phyloP scores from a whole-genome alignment of 768 basidiomycete species.

The Gymnopilus dilepis region DNA sequence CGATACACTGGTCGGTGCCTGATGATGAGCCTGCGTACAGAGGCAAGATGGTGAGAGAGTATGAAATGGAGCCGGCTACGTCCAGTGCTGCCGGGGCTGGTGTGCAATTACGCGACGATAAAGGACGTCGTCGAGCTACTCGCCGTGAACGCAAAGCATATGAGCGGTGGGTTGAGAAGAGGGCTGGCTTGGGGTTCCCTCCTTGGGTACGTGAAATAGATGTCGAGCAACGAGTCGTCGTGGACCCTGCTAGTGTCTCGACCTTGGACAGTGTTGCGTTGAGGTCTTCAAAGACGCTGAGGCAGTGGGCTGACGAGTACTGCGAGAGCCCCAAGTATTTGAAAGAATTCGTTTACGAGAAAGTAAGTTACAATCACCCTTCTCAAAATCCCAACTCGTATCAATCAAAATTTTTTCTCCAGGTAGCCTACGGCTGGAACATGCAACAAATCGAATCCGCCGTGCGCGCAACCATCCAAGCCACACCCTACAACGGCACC shows the following conservation, averaged over 20 bases:
- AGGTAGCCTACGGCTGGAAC: constrained; percentile 56
- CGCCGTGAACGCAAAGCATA: constrained; percentile 47
- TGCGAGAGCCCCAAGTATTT: constrained; percentile 70
- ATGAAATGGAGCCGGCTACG: constrained; percentile 39
- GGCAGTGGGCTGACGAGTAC: constrained; percentile 86
- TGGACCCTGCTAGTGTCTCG: constrained; percentile 11
- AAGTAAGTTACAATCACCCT: constrained; percentile 49
- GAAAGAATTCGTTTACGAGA: constrained; percentile 80
- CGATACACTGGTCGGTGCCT: constrained; percentile 61
- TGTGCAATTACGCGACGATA: constrained; percentile 24
- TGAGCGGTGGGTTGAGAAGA: constrained; percentile 50
- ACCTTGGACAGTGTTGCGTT: constrained; percentile 34
- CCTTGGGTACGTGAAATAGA: constrained; percentile 43
- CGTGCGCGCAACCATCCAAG: constrained; percentile 45
- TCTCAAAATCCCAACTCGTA: not conserved
- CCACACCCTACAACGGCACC: constrained; percentile 50
- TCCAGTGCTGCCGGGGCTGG: constrained; percentile 9
- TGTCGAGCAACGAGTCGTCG: constrained; percentile 17
- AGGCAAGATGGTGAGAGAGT: constrained; percentile 64
- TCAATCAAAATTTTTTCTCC: not conserved
- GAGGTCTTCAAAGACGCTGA: constrained; percentile 63
- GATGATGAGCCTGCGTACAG: constrained; percentile 71
- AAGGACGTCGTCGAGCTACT: constrained; percentile 42
- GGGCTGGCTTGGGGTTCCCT: constrained; percentile 52
- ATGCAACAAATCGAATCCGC: constrained; percentile 44